A percentile compares a stretch with the other conserved stretches of the same genome.
Evolutionary conservation across 2,329 filamentous ascomycete species (phyloP).

Genomic region (Alternaria dauci): DNA sequence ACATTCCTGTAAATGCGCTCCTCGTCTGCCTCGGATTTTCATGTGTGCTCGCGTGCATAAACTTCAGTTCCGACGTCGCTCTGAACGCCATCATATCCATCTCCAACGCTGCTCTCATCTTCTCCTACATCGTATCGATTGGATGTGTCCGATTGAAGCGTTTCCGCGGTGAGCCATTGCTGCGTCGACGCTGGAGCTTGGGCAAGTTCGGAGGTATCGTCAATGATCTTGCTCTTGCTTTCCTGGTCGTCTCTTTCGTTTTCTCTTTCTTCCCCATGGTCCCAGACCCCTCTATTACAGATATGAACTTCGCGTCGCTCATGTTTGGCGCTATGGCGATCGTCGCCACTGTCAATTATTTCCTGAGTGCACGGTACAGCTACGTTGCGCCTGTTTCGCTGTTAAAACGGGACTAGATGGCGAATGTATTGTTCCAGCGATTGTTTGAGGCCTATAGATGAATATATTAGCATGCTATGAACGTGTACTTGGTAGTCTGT

Average conservation of each 20-base stretch:
- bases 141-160: slow-evolving; percentile 42
- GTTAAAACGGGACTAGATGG: slow-evolving; percentile 20
- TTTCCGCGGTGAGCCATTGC: slow-evolving; percentile 29
- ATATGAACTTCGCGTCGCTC: slow-evolving; percentile 58
- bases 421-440: background rate
- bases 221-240: slow-evolving; percentile 49
- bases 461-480: background rate
- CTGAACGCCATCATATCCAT: slow-evolving; percentile 54
- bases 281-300: slow-evolving; percentile 26
- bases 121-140: slow-evolving; percentile 45
- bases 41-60: slow-evolving; percentile 53
- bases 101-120: slow-evolving; percentile 39
- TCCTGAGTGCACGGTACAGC: slow-evolving; percentile 21
- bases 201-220: slow-evolving; percentile 49
- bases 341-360: slow-evolving; percentile 24
- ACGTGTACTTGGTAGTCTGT: background rate
- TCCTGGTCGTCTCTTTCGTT: slow-evolving; percentile 47
- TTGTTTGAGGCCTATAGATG: background rate
- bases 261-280: slow-evolving; percentile 55
- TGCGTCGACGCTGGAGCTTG: slow-evolving; percentile 48
- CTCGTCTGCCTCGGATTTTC: slow-evolving; percentile 44
- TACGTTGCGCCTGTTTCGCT: slow-evolving; percentile 24
- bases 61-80: slow-evolving; percentile 52
- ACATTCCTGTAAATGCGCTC: slow-evolving; percentile 40
- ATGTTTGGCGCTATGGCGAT: slow-evolving; percentile 51